phyloP scores from a whole-genome alignment of 2,329 filamentous ascomycete genomes.

The Trichoderma aggressivum region DNA sequence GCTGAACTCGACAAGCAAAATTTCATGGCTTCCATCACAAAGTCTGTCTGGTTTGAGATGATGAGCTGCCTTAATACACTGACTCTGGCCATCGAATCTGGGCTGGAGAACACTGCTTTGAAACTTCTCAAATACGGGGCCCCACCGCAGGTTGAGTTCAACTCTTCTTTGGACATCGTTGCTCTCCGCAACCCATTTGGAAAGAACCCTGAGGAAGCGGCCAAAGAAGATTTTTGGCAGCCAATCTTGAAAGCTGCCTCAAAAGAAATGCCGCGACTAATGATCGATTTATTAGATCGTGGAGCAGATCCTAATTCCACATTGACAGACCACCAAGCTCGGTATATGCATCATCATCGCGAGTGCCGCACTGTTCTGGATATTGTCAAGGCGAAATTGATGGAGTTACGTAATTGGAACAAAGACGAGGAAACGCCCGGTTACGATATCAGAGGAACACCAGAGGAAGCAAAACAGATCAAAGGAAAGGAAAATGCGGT shows the following conservation, averaged over 20 bases:
- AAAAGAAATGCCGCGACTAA: not conserved
- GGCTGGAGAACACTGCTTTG: not conserved
- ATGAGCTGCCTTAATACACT: not conserved
- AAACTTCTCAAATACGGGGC: not conserved
- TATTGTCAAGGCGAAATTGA: not conserved
- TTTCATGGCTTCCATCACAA: not conserved
- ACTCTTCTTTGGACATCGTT: not conserved
- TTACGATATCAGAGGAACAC: not conserved
- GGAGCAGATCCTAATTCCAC: not conserved
- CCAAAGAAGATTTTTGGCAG: not conserved
- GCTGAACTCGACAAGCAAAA: not conserved
- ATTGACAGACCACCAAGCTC: not conserved
- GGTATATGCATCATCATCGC: not conserved
- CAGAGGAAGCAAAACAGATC: not conserved
- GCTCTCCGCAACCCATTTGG: not conserved
- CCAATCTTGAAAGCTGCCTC: not conserved
- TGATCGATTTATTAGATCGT: conserved; percentile 1
- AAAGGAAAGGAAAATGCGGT: not conserved
- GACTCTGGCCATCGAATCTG: not conserved
- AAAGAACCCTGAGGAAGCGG: not conserved
- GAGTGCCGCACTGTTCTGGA: not conserved
- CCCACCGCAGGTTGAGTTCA: not conserved
- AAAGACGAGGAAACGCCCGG: not conserved
- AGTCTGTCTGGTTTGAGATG: not conserved
- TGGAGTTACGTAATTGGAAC: not conserved